Evolutionary conservation across 306 rosid genomes (phyloP), one percentile per base, ranked within the genome.

Genomic region (Castanospermum australe): DNA sequence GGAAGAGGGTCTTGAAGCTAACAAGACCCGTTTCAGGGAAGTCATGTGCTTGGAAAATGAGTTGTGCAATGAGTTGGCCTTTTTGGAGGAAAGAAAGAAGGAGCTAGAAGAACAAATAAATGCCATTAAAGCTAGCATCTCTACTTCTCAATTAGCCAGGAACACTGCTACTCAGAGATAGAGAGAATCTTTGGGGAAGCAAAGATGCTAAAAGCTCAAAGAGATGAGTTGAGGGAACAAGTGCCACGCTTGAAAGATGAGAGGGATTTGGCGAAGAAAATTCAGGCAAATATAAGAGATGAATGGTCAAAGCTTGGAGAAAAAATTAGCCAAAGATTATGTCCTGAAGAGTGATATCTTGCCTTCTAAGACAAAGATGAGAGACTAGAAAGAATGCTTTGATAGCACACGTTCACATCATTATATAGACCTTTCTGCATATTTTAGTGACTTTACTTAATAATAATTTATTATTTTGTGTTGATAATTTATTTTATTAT

Each of bases 1-100:
- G 35, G 77, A 59, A 22, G 55, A 75, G 21, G 30, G 81, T 67
- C 77, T 81, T 45, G 65, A 60, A 75, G 85, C 77, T 35, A 75
- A 81, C 12, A 81, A 67, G 66, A 63, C 5, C 5, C 5, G 35
- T 28, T 82, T 77, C 70, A 71, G 10, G 66, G 79, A 82, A 77
- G 20, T 63, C 9, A 2, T 54, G 38, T 41, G 0, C 30, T 18
- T 71, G 20, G 82, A 77, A 63, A 77, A 77, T 21, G 82, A 82
- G 47, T 33, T 77, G n/a, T n/a, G n/a, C n/a, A n/a, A n/a, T n/a
- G n/a, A 72, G 20, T 14, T 72, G 65, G 77, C 14, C 4, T 18
- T 5, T 21, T 72, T 72, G 11, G 21, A 52, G 52, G 65, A 52
- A 59, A 72, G 65, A 39, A 52, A 72, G 38, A 72, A 3, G 20